Conservation (phyloP, 148 eudicot genomes). For the Simmondsia chinensis region DNA sequence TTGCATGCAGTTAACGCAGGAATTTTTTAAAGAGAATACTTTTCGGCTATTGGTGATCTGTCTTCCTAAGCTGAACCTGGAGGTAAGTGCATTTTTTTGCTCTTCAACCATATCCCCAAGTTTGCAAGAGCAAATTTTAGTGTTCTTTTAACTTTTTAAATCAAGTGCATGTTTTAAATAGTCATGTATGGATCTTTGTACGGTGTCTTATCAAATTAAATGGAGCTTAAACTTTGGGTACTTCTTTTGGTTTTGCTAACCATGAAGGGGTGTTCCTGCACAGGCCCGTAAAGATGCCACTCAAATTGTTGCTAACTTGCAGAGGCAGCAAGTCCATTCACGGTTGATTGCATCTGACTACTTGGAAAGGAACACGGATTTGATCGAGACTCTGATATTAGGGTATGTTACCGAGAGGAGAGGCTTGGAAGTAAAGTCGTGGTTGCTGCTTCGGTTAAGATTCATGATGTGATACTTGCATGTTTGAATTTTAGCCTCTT, state of each 20-base stretch:
- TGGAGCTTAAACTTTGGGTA: not conserved
- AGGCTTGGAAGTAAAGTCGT: not conserved
- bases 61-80: slow-evolving; percentile 82
- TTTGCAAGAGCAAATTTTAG: too few relatives aligned
- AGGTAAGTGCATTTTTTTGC: too few relatives aligned
- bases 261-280: slow-evolving; percentile 14
- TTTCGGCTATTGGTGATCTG: slow-evolving; percentile 54
- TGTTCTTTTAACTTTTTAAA: too few relatives aligned
- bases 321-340: slow-evolving; percentile 90
- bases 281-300: slow-evolving; percentile 99
- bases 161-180: too few relatives aligned
- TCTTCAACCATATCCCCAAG: too few relatives aligned
- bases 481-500: too few relatives aligned
- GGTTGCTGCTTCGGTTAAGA: too few relatives aligned
- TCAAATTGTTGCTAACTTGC: slow-evolving; percentile 97
- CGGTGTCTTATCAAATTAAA: too few relatives aligned
- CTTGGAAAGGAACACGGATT: slow-evolving; percentile 77
- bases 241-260: slow-evolving; percentile 4
- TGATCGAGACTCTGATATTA: slow-evolving; percentile 67
- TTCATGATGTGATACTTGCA: too few relatives aligned
- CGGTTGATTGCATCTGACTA: slow-evolving; percentile 89
- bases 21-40: slow-evolving; percentile 76
- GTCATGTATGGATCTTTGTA: too few relatives aligned
- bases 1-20: slow-evolving; percentile 88
- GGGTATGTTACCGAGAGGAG: slow-evolving; percentile 51